Conservation (phyloP, 805 yeast genomes). For the Candida methanosorbosa region DNA sequence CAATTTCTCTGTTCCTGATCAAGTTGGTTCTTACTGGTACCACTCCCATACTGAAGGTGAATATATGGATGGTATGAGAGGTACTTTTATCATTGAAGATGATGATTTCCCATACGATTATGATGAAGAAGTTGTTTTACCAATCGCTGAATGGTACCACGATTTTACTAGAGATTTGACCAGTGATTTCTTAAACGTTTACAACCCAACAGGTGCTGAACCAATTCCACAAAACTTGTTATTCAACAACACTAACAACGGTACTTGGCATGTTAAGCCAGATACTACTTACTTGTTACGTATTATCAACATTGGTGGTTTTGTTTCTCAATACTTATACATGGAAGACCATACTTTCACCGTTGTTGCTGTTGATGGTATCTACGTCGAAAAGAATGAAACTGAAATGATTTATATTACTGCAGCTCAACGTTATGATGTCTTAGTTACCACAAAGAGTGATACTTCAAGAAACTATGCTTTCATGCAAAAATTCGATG, state of each 20-base stretch:
- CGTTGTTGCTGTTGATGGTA: conserved; percentile 89
- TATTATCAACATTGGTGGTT: conserved; percentile 81
- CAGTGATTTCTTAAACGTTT: conserved; percentile 51
- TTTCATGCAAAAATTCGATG: conserved; percentile 74
- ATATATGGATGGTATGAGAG: conserved; percentile 91
- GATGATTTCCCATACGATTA: conserved; percentile 59
- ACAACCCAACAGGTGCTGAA: conserved; percentile 97
- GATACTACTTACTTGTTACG: conserved; percentile 78
- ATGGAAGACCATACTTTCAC: conserved; percentile 84
- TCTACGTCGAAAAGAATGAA: conserved; percentile 66
- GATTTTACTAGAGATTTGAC: conserved; percentile 41
- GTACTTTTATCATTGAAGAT: conserved; percentile 64
- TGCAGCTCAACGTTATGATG: conserved; percentile 87
- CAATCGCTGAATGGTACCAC: conserved; percentile 88
- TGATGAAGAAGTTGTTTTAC: conserved; percentile 68
- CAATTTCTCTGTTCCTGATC: conserved; percentile 79
- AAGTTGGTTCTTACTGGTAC: conserved; percentile 93
- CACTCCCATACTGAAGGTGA: conserved; percentile 90
- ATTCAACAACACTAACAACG: conserved; percentile 72
- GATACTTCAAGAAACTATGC: conserved; percentile 61
- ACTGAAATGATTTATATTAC: conserved; percentile 71
- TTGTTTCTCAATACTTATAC: conserved; percentile 82
- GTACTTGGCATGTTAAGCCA: conserved; percentile 75
- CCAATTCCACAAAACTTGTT: conserved; percentile 83
- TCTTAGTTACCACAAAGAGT: conserved; percentile 65